These are phyloP conservation scores for Cystobasidiopsis lactophilus DNA, from an alignment of 768 basidiomycete genomes.

Conservation along the genomic window DNA sequence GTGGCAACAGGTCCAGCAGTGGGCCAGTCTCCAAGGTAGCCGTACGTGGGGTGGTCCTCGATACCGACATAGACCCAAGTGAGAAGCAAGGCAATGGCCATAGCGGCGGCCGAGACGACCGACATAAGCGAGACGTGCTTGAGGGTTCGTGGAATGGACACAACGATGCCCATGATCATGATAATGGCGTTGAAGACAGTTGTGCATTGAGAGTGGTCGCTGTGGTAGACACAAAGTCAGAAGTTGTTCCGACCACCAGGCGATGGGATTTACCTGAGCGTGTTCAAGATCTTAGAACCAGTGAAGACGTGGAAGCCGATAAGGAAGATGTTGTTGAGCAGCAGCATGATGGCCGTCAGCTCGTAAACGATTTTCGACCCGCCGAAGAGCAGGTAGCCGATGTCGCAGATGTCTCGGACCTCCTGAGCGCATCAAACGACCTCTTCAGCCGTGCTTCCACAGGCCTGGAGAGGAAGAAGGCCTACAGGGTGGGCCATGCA, in stretches of 20 bases:
- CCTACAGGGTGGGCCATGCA: constrained; percentile 8
- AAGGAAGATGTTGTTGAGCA: constrained; percentile 37
- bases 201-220: constrained; percentile 28
- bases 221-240: constrained; percentile 28
- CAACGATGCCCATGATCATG: constrained; percentile 7
- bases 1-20: background rate
- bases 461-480: background rate
- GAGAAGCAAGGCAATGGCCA: constrained; percentile 32
- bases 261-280: background rate
- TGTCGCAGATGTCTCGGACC: constrained; percentile 14
- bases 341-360: constrained; percentile 33
- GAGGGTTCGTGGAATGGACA: constrained; percentile 30
- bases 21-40: constrained; percentile 21
- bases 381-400: constrained; percentile 23
- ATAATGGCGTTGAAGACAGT: constrained; percentile 27
- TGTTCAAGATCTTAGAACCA: constrained; percentile 30
- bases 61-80: constrained; percentile 31
- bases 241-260: background rate
- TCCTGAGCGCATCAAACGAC: background rate
- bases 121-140: constrained; percentile 23
- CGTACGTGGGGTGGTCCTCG: constrained; percentile 28
- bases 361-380: constrained; percentile 33
- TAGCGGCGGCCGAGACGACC: constrained; percentile 26
- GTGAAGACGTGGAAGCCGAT: constrained; percentile 30
- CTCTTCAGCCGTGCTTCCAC: background rate